Conservation (phyloP, 257 asterid genomes). For the Solanum clarkiae region DNA sequence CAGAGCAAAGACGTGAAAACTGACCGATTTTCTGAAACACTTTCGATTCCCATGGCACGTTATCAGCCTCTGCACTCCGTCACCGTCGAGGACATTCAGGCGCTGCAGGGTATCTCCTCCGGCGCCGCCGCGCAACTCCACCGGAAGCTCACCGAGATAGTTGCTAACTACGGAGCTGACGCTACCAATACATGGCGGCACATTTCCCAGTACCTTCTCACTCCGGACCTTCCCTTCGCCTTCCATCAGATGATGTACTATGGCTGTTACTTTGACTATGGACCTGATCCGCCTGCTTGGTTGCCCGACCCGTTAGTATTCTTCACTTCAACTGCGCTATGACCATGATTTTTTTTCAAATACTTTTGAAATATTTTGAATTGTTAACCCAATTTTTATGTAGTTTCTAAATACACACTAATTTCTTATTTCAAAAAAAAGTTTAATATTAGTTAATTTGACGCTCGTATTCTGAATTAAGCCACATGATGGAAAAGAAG, state of each 20-base stretch:
- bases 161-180: slow-evolving; percentile 35
- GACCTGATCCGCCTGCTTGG: slow-evolving; percentile 92
- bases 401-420: not conserved
- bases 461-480: not conserved
- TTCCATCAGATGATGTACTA: slow-evolving; percentile 85
- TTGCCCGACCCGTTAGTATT: slow-evolving; percentile 49
- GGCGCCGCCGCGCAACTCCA: slow-evolving; percentile 34
- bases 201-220: slow-evolving; percentile 51
- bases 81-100: slow-evolving; percentile 43
- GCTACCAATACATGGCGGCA: slow-evolving; percentile 56
- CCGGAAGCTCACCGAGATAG: slow-evolving; percentile 35
- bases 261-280: slow-evolving; percentile 75
- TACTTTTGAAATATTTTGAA: not conserved
- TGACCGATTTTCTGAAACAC: not conserved
- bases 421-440: not conserved
- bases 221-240: slow-evolving; percentile 64
- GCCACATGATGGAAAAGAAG: not conserved
- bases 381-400: not conserved
- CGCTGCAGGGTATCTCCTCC: slow-evolving; percentile 24
- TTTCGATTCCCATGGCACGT: slow-evolving; percentile 14
- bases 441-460: not conserved
- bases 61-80: slow-evolving; percentile 35
- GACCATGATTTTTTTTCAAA: not conserved
- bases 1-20: not conserved
- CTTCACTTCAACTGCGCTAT: not conserved